These are phyloP conservation scores for Neonectria coccinea DNA, from an alignment of 2,329 filamentous ascomycete genomes.

Conservation along the genomic window DNA sequence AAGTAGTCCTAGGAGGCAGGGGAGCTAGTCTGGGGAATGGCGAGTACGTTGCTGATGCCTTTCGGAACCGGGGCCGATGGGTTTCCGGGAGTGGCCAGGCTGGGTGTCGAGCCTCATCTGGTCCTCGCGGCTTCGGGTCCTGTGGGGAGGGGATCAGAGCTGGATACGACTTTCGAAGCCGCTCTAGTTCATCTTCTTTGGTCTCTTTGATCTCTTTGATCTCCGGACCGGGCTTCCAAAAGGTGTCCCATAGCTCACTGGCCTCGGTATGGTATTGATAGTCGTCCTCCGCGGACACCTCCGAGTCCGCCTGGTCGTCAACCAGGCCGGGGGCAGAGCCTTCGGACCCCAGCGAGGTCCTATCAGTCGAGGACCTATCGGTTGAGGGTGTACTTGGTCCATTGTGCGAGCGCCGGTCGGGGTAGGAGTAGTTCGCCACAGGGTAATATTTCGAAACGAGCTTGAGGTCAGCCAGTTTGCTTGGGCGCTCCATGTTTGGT, in stretches of 20 bases:
- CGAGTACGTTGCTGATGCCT: conserved; percentile 52
- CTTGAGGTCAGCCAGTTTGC: conserved; percentile 53
- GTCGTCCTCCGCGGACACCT: conserved; percentile 64
- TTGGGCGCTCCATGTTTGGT: conserved; percentile 52
- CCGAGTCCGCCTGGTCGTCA: conserved; percentile 64
- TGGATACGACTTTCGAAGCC: conserved; percentile 47
- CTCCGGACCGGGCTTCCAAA: conserved; percentile 53
- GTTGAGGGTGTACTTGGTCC: conserved; percentile 41
- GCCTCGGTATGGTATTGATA: conserved; percentile 60
- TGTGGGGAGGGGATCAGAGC: conserved; percentile 49
- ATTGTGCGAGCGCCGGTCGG: conserved; percentile 38
- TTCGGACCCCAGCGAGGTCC: conserved; percentile 60
- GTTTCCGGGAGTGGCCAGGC: conserved; percentile 46
- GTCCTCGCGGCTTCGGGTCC: conserved; percentile 31
- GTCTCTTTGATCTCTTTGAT: conserved; percentile 15
- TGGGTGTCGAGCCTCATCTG: conserved; percentile 43
- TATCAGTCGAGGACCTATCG: conserved; percentile 48
- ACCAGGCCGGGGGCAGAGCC: conserved; percentile 62
- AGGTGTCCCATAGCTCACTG: conserved; percentile 64
- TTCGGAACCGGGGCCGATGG: conserved; percentile 36
- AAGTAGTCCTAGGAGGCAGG: conserved; percentile 50
- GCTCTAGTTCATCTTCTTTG: conserved; percentile 24
- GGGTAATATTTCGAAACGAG: conserved; percentile 56
- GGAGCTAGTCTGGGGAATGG: conserved; percentile 55
- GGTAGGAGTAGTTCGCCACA: conserved; percentile 56